Base-by-base conservation (phyloP, 768 basidiomycete genomes). In the Macrocybe gigantea region DNA sequence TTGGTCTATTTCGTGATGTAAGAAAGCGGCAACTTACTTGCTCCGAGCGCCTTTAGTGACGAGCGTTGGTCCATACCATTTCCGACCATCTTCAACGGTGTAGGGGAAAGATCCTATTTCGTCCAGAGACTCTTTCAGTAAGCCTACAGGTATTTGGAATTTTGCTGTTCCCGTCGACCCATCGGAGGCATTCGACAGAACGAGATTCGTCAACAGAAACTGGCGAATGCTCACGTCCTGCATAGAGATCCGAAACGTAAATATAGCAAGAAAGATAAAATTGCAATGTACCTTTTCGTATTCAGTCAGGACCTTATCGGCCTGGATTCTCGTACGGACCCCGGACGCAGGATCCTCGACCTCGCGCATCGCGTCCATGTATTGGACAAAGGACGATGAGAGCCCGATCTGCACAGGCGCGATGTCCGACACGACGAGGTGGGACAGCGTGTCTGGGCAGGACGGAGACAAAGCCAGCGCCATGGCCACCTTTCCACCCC, bases 401-500 rank as follows among this genome's bases (percentile, higher is more conserved):
- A 72, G 72, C 51, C 56, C 65, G 51, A 66, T 73, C 40, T 68
- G 68, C 0, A 78, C 69, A 2, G 91, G 91, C 0, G 88, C 73
- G 49, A 93, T 88, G 61, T 94, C 91, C 29, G 78, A 88, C 6
- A 88, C 75, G 47, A 90, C 80, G 30, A 88, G 77, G 33, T 78
- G 65, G 11, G 70, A 60, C 11, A 85, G 60, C 6, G 75, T 11
- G 9, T 54, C 51, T 0, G 77, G 74, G 1, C 74, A 67, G 6
- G 69, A 47, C 13, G 58, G 60, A 36, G 61, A 73, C 11, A 80
- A 71, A 2, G 85, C 84, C 10, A 83, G 64, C 2, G 79, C 58
- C 83, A 86, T 85, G 0, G 83, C 84, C 1, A 77, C 82, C 61
- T 89, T 92, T 9, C 89, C 90, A 33, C 90, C 90, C 88, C 87